A percentile compares a stretch with the other conserved stretches of the same genome.
Evolutionary conservation across 1,284 basidiomycete species (phyloP).

Genomic region (Naganishia cerealis): DNA sequence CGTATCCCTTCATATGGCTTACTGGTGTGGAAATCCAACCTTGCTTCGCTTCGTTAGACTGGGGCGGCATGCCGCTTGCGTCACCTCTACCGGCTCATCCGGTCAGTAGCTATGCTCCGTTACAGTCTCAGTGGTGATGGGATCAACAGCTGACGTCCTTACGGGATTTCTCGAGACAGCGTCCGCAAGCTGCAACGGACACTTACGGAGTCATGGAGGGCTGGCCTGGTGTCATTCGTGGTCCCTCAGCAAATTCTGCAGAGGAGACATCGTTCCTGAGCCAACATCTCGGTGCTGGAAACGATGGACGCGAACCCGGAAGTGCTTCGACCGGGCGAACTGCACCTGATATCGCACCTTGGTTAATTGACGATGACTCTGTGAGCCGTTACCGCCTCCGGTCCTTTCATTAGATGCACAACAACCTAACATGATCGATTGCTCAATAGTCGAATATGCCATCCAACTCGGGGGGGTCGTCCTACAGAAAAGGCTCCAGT

Average conservation of each 20-base stretch:
- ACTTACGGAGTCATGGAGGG: background rate
- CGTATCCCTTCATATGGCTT: background rate
- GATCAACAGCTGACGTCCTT: background rate
- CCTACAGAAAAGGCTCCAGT: constrained; percentile 1
- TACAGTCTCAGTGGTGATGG: background rate
- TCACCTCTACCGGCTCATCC: background rate
- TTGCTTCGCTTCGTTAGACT: background rate
- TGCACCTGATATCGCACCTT: constrained; percentile 24
- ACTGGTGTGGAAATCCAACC: background rate
- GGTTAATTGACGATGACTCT: constrained; percentile 19
- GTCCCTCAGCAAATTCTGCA: constrained; percentile 4
- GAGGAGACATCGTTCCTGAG: background rate
- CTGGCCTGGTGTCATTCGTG: constrained; percentile 22
- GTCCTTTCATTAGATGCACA: background rate
- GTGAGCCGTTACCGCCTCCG: background rate
- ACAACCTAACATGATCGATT: background rate
- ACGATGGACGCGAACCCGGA: background rate
- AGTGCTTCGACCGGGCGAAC: background rate
- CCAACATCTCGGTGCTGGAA: background rate
- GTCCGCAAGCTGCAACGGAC: background rate
- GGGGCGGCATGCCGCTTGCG: background rate
- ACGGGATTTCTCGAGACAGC: background rate
- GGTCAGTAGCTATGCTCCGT: background rate
- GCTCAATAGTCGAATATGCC: background rate
- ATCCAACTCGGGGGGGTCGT: background rate